Conservation (phyloP, 1,139 yeast genomes). For the Protomyces lactucae-debilis region DNA sequence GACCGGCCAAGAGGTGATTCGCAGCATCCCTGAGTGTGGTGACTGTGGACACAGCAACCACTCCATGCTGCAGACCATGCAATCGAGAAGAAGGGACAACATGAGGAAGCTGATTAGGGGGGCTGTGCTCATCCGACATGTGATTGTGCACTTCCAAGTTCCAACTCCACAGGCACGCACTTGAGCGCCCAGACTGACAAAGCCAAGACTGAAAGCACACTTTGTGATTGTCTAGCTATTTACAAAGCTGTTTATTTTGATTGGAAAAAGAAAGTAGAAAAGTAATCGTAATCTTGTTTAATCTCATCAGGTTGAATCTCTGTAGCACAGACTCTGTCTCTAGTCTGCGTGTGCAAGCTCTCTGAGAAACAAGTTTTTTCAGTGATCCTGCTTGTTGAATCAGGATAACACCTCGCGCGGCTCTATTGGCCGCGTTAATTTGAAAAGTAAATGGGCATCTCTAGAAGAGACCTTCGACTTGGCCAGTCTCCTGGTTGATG, state of each 20-base stretch:
- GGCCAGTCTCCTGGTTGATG: constrained; percentile 77
- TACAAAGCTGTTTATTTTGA: background rate
- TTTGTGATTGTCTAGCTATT: background rate
- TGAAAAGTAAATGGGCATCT: background rate
- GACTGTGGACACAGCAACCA: too few relatives aligned
- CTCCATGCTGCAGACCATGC: too few relatives aligned
- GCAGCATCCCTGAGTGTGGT: too few relatives aligned
- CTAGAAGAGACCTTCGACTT: constrained; percentile 87
- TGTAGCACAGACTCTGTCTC: background rate
- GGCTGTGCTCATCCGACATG: too few relatives aligned
- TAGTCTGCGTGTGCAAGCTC: background rate
- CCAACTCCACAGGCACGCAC: too few relatives aligned
- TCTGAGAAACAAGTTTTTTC: background rate
- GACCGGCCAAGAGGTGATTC: too few relatives aligned
- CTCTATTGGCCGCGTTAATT: too few relatives aligned
- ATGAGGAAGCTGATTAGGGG: too few relatives aligned
- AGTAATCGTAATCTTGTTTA: background rate
- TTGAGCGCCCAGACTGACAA: too few relatives aligned
- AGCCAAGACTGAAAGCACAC: too few relatives aligned
- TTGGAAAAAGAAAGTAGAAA: background rate
- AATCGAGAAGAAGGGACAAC: too few relatives aligned
- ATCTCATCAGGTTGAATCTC: background rate
- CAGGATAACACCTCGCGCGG: background rate
- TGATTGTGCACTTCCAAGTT: too few relatives aligned
- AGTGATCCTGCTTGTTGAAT: background rate